Percentiles rank a stretch among this genome's conserved stretches.
phyloP scores from a whole-genome alignment of 2,329 filamentous ascomycete species.

The Xylariomycetidae sp. region DNA sequence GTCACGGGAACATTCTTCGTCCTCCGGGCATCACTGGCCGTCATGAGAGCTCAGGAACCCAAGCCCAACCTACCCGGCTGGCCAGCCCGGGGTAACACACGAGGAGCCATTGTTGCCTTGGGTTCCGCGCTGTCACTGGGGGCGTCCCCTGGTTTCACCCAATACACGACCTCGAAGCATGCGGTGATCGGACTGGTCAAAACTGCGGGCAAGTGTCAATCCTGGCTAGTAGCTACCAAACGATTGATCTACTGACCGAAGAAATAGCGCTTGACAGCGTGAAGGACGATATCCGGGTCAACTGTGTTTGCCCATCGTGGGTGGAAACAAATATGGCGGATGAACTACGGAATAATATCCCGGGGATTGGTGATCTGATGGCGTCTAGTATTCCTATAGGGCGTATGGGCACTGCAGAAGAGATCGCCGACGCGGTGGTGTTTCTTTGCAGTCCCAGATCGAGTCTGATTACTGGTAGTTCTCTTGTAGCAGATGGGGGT shows the following conservation, averaged over 20 bases:
- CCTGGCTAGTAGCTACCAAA: not conserved
- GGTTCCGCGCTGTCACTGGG: conserved; percentile 8
- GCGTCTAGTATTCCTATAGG: conserved; percentile 6
- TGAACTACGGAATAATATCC: conserved; percentile 1
- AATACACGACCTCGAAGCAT: conserved; percentile 16
- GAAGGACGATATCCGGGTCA: conserved; percentile 11
- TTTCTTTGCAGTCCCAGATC: conserved; percentile 11
- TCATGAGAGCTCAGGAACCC: conserved; percentile 15
- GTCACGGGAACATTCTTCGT: conserved; percentile 15
- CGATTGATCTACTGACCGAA: not conserved
- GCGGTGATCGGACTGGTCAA: conserved; percentile 13
- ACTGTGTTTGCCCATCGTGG: conserved; percentile 15
- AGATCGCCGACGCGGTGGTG: conserved; percentile 10
- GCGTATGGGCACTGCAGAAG: conserved; percentile 9
- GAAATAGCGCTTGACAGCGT: conserved; percentile 11
- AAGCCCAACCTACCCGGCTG: conserved; percentile 2
- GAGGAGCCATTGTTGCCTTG: conserved; percentile 14
- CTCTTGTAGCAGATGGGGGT: conserved; percentile 4
- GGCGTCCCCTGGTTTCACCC: not conserved
- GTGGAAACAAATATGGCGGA: conserved; percentile 12
- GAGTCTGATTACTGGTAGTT: conserved; percentile 3
- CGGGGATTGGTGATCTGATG: conserved; percentile 3
- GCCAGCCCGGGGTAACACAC: conserved; percentile 4
- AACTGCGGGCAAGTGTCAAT: conserved; percentile 9
- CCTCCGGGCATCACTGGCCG: not conserved